Percentiles rank a stretch among this genome's conserved stretches.
These are phyloP conservation scores for Thelonectria olida DNA, from an alignment of 2,329 filamentous ascomycete species.

Conservation along the genomic window DNA sequence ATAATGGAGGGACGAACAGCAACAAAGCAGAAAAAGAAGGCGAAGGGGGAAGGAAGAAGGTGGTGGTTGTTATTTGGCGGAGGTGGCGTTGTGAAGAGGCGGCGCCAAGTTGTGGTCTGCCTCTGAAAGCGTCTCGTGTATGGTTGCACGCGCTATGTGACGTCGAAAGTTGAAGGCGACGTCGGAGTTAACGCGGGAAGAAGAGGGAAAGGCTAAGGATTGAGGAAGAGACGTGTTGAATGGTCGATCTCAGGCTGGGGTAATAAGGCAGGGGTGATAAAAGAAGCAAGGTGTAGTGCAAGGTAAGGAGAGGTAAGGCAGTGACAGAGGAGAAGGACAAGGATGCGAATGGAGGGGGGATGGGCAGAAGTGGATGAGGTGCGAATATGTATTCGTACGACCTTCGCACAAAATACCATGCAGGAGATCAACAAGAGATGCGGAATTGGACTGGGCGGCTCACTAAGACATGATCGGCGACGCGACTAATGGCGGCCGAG, in stretches of 20 bases:
- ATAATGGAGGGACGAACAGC: constrained; percentile 4
- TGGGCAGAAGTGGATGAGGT: background rate
- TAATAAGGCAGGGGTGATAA: constrained; percentile 9
- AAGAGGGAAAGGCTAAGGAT: constrained; percentile 14
- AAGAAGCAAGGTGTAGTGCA: constrained; percentile 19
- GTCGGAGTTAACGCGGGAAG: constrained; percentile 29
- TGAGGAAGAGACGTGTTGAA: constrained; percentile 6
- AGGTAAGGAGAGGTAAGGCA: background rate
- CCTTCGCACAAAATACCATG: background rate
- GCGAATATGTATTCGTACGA: too few relatives aligned
- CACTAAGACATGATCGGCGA: constrained; percentile 39
- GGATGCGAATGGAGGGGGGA: constrained; percentile 1
- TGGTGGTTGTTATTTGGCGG: constrained; percentile 36
- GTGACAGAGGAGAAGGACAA: constrained; percentile 3
- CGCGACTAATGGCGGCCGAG: constrained; percentile 9
- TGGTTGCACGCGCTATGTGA: constrained; percentile 26
- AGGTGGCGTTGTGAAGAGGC: constrained; percentile 36
- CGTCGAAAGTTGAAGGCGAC: constrained; percentile 26
- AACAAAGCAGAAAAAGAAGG: background rate
- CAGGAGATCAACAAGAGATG: constrained; percentile 7
- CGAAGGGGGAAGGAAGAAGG: constrained; percentile 1
- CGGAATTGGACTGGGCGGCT: constrained; percentile 27
- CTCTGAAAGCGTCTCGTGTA: constrained; percentile 20
- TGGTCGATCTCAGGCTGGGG: constrained; percentile 16
- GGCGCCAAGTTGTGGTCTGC: constrained; percentile 16